Percentiles rank a stretch among this genome's conserved stretches.
These are phyloP conservation scores for Ampelocalamus luodianensis DNA, from an alignment of 176 grass and related monocot genomes.

Conservation along the genomic window DNA sequence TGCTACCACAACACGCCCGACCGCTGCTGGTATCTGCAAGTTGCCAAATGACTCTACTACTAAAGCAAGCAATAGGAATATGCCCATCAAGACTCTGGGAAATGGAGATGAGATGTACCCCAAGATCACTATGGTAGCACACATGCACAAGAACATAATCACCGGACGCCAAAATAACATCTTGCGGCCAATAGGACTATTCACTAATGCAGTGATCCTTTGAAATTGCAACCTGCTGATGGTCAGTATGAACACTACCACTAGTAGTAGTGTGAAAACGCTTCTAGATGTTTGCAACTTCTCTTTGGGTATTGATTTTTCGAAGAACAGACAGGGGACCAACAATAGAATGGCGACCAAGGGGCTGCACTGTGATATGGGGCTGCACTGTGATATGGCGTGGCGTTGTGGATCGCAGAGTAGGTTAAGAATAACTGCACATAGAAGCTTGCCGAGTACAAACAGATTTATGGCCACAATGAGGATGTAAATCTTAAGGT, in stretches of 20 bases:
- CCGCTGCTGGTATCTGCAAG: conserved; percentile 31
- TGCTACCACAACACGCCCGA: neutral
- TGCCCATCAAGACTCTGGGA: neutral
- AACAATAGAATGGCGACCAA: neutral
- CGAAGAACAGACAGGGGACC: neutral
- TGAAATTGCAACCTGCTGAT: conserved; percentile 6
- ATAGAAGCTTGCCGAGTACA: no score
- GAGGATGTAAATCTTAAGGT: no score
- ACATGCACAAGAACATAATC: neutral
- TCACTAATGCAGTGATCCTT: neutral
- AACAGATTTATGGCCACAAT: no score
- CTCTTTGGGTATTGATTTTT: neutral
- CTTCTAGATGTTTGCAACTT: neutral
- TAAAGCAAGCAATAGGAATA: accelerated
- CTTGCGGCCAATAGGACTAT: neutral
- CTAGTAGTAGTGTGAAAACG: neutral
- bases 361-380: neutral
- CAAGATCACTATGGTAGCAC: neutral
- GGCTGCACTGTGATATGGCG: neutral
- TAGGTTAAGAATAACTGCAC: neutral
- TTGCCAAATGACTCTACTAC: neutral
- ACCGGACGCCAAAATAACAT: neutral
- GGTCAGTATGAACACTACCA: neutral
- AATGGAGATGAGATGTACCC: neutral
- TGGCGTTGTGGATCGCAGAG: neutral